Base-by-base conservation (phyloP, 2,329 filamentous ascomycete species). In the Penicillium sp. region DNA sequence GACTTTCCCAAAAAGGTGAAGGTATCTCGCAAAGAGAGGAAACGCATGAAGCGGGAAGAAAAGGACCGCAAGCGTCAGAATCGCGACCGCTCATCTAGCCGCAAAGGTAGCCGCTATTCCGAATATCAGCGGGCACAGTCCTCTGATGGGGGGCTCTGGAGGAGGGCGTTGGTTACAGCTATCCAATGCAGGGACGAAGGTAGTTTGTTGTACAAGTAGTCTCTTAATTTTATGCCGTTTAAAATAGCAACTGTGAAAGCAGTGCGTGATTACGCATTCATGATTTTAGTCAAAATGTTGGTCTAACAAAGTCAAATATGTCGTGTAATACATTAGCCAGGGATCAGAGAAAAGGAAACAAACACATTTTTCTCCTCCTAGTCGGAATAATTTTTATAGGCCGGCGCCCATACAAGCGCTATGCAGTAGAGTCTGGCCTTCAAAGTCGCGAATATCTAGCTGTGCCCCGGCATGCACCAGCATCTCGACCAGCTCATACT, bases 1-100 rank as follows among this genome's bases (percentile, higher is more conserved):
- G 47, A 49, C 10, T 49, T 49, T 34, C 47, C 47, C 47, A 49
- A 49, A 23, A 49, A 49, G 31, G 38, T 49, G 21, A 53, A 53
- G 51, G n/a, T 53, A 13, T 53, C 51, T 29, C 51, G 51, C 41
- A 36, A 34, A 9, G 51, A 53, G 42, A 50, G 42, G 28, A 43
- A 38, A 12, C 33, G 16, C 13, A 41, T 45, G 24, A 53, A 53
- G 47, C 51, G 21, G 18, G 45, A 53, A 44, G 42, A 28, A 4
- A 45, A 45, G 24, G 49, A 47, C 34, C 42, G 31, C 18, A 47
- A 47, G 26, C 38, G 45, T 36, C 43, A 13, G 24, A 31, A 42
- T 15, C 42, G 31, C 23, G 26, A 26, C 23, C 43, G 29, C 26
- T 45, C 43, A 4, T 45, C 43, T 21, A 21, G 18, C 18, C 18